phyloP scores from a whole-genome alignment of 371 early-diverging fungal genomes.

The Apophysomyces sp. region DNA sequence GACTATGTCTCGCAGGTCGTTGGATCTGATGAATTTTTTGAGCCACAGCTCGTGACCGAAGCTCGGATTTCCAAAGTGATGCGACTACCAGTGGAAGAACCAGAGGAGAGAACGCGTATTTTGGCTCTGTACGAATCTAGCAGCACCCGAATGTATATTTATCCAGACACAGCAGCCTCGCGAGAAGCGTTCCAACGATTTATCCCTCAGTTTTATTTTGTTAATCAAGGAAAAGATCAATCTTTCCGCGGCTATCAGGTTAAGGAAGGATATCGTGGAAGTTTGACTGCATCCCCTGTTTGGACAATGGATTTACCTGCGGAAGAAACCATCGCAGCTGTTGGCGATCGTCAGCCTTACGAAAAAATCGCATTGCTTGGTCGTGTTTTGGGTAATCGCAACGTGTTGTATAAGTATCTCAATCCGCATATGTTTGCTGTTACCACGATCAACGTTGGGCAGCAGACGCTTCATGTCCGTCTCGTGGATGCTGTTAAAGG shows the following conservation, averaged over 20 bases:
- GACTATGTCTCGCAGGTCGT: conserved; percentile 42
- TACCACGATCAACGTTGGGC: conserved; percentile 40
- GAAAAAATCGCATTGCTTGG: conserved; percentile 85
- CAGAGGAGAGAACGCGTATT: conserved; percentile 62
- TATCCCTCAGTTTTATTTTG: conserved; percentile 57
- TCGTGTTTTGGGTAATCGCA: conserved; percentile 89
- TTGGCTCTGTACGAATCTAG: conserved; percentile 64
- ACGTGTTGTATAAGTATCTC: conserved; percentile 95
- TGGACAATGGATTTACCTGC: conserved; percentile 67
- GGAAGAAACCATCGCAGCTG: conserved; percentile 55
- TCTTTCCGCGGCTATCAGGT: conserved; percentile 52
- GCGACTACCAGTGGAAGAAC: conserved; percentile 68
- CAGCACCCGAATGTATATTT: conserved; percentile 57
- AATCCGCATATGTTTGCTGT: conserved; percentile 87
- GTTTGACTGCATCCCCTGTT: conserved; percentile 48
- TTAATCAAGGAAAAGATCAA: conserved; percentile 37
- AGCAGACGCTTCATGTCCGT: conserved; percentile 55
- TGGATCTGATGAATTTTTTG: conserved; percentile 41
- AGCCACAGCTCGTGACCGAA: conserved; percentile 50
- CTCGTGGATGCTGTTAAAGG: conserved; percentile 90
- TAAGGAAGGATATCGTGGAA: conserved; percentile 49
- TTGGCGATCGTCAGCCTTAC: conserved; percentile 31
- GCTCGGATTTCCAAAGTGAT: conserved; percentile 52
- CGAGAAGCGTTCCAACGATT: conserved; percentile 50
- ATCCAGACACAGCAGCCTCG: conserved; percentile 56